Base-by-base conservation (phyloP, 345 rosid genomes). In the Hibiscus syriacus region DNA sequence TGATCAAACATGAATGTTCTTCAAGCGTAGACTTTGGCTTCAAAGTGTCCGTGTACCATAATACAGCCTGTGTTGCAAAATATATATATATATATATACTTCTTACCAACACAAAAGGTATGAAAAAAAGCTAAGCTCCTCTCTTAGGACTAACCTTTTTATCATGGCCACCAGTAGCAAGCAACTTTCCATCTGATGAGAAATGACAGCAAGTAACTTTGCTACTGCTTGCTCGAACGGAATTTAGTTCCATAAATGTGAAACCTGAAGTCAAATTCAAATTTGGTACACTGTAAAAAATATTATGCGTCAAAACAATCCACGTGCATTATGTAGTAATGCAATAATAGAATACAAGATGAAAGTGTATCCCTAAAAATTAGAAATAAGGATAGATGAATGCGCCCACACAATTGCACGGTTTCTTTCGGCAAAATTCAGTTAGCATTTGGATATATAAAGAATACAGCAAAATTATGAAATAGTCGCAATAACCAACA, bases 121-220 rank as follows among this genome's bases (percentile, higher is more conserved):
- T 6, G 25, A 1, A 72, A 26, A n/a, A 55, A 50, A 32, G 26
- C 61, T 38, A 30, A 25, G 49, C 34, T 59, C 9, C 62, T 41
- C 64, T 59, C 60, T 41, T 30, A 60, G 45, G 19, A 71, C 78
- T 73, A 67, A 86, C 98, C 90, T 89, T 93, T 76, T 91, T 94
- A 80, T 94, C 99, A 77, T 89, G 97, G 69, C 99, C 99, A 26
- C 96, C 96, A 74, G 86, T 94, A 63, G 97, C 99, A 76, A 94
- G 94, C 76, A 87, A 72, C 80, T 91, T 91, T 23, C 99, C 99
- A 73, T 94, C 96, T 9, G 97, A 91, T 43, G 99, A 94, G 82
- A 94, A 94, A 78, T 91, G 96, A 73, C 97, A 94, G 72, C 87
- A 87, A 39, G 76, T 34, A 64, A 94, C 92, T 81, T 91, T 94